Base-by-base conservation (phyloP, 192 early-diverging fungal genomes). In the Coemansia sp. region DNA sequence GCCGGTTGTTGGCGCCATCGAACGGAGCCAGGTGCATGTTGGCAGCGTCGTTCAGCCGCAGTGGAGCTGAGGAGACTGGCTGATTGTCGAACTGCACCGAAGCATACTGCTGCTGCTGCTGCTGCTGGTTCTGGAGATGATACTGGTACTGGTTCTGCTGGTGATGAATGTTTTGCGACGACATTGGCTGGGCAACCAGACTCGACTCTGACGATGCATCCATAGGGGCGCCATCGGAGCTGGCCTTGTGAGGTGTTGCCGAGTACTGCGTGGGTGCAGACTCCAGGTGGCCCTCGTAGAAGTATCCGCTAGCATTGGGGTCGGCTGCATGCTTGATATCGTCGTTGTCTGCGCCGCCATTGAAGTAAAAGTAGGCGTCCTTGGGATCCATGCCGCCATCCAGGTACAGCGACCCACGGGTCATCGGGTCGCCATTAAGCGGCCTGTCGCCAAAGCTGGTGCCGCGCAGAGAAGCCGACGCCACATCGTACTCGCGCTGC, bases 401-500 rank as follows among this genome's bases (percentile, higher is more conserved):
- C 22, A 48, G 8, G 45, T 48, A 48, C 6, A 23, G 8, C 22
- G 45, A 1, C 9, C 14, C 20, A 23, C 34, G 8, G 8, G 4
- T 36, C 34, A 25, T 8, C 4, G 14, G 14, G 2, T 20, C 1
- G 22, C 45, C 45, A 10, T 25, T 6, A 2, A 1, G 4, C 6
- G 9, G 45, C 45, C 22, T 48, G 22, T 25, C 9, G 22, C 20
- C 44, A 20, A 20, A 6, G 52, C n/a, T 15, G 1, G 52, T 25
- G 52, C 52, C 29, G 2, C 45, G 19, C 20, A 25, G 45, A 8
- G 52, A 30, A 42, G 2, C 27, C 25, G 67, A 69, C 14, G 27
- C 48, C 10, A 68, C 54, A 22, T 65, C 48, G 31, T 74, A 74
- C 53, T 59, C 62, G 29, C 61, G 56, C 57, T 74, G 72, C 62